Base-by-base conservation (phyloP, 2,329 filamentous ascomycete genomes). In the Paracamarosporium sp. region DNA sequence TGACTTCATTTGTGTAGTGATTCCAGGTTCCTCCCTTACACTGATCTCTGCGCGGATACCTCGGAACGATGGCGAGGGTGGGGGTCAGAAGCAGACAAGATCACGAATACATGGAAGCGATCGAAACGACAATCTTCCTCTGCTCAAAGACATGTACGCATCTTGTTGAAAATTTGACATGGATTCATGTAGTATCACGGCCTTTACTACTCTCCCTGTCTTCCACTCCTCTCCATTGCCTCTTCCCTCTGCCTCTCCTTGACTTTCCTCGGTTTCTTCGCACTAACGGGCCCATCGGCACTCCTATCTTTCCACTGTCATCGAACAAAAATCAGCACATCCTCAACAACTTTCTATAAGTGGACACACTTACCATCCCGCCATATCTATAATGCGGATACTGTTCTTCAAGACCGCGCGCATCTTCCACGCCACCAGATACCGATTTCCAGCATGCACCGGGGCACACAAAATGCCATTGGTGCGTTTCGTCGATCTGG, bases 391-490 rank as follows among this genome's bases (percentile, higher is more conserved):
- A 71, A 27, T 53, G 41, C 3, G 63, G 65, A 52, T 50, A 67
- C 30, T 56, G 27, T 0, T 59, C 64, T 38, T 65, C 50, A 12
- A 69, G 20, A 1, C 67, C 67, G 22, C 59, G 57, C 4, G 67
- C 79, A 61, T 81, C 79, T 35, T 78, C 75, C 1, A 77, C 69
- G 6, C 79, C 79, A n/a, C 79, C 79, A 1, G 75, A 78, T 1
- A 81, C 78, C 2, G 68, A 64, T 30, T 70, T 71, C 80, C 79
- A 81, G 67, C 79, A 81, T 15, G 66, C 60, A 4, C 78, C 77
- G 0, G 78, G 75, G 57, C 79, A 81, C 8, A 82, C 72, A 51
- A 81, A 78, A 60, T 80, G 72, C 79, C 79, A 81, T 56, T 65
- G 72, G 4, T 55, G 60, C 1, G 72, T 73, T 0, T 69, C 63